Percentiles rank a stretch among this genome's conserved stretches.
Conservation (phyloP, 306 rosid genomes). For the Arachis hypogaea region DNA sequence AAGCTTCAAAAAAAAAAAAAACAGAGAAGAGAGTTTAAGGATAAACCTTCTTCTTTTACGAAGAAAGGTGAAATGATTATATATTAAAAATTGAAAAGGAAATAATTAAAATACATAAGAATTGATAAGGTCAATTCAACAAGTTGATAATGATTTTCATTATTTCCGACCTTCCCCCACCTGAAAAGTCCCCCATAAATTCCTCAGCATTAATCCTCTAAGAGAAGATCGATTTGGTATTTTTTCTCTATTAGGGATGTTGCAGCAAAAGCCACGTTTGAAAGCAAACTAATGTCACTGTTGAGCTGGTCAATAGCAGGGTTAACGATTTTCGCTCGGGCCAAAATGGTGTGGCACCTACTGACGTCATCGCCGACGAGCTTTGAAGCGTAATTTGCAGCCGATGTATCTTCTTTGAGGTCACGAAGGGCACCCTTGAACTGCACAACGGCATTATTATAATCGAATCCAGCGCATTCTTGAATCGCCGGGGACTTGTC, state of each 20-base stretch:
- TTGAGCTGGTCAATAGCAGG: constrained; percentile 29
- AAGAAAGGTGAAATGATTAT: no score
- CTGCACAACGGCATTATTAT: background rate
- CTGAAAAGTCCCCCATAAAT: no score
- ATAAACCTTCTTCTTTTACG: no score
- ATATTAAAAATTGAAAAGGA: no score
- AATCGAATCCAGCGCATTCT: constrained; percentile 24
- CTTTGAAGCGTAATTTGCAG: constrained; percentile 43
- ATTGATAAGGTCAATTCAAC: no score
- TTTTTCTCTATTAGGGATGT: background rate
- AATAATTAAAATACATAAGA: no score
- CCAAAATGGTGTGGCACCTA: background rate
- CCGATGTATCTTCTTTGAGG: constrained; percentile 16
- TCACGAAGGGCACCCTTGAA: constrained; percentile 18
- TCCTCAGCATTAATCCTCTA: no score
- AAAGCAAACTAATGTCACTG: background rate
- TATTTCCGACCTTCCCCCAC: no score
- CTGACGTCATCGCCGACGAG: constrained; percentile 23
- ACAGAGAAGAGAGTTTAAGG: no score
- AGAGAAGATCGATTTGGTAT: no score
- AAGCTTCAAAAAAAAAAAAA: no score
- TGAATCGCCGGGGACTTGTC: background rate
- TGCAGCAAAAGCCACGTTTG: background rate
- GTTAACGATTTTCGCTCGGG: background rate
- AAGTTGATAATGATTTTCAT: no score